These are phyloP conservation scores for Turritis glabra DNA, from an alignment of 345 rosid species.

Conservation along the genomic window DNA sequence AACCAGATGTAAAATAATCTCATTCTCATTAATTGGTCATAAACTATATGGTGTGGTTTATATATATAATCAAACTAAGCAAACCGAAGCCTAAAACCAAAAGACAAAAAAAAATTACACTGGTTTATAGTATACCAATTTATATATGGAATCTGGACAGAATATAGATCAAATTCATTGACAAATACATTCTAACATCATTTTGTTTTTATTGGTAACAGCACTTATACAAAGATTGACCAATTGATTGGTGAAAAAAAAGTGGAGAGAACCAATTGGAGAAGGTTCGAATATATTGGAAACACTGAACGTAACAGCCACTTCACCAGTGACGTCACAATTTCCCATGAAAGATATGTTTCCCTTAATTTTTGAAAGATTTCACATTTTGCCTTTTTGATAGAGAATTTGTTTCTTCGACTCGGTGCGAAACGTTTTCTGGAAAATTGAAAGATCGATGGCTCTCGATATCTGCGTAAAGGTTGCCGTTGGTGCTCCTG, in stretches of 20 bases:
- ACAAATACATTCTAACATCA: background rate
- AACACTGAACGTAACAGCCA: slow-evolving; percentile 11
- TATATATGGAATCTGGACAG: background rate
- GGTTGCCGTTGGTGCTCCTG: slow-evolving; percentile 71
- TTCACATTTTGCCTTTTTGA: background rate
- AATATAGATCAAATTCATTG: background rate
- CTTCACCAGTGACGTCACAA: slow-evolving; percentile 18
- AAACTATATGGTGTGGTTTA: background rate
- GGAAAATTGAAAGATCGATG: slow-evolving; percentile 42
- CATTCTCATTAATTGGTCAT: background rate
- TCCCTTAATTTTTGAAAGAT: background rate
- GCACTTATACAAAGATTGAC: background rate
- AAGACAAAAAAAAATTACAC: background rate
- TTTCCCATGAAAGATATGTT: background rate
- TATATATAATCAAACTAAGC: background rate
- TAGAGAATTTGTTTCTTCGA: background rate
- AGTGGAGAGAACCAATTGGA: background rate
- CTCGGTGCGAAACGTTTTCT: background rate
- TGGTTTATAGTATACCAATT: background rate
- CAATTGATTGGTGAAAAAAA: no score
- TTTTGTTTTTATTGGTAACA: background rate
- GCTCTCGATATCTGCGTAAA: slow-evolving; percentile 80
- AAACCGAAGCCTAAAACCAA: background rate
- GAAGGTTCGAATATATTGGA: background rate
- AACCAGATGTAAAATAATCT: background rate